These are phyloP conservation scores for Eucalyptus tenuipes DNA, from an alignment of 345 rosid genomes.

Conservation along the genomic window DNA sequence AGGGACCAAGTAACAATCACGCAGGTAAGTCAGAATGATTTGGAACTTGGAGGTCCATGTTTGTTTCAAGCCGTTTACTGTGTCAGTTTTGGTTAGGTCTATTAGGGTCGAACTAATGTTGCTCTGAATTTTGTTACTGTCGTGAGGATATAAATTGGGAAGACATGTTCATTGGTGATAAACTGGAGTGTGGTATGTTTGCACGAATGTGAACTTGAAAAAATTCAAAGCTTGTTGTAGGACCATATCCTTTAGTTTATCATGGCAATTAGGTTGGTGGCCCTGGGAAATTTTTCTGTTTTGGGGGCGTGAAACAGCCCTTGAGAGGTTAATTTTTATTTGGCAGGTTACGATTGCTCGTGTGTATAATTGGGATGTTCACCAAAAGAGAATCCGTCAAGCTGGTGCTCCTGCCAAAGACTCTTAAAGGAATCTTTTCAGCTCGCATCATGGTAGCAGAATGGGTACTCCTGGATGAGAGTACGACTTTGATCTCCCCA, in stretches of 20 bases:
- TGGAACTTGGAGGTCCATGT: neutral
- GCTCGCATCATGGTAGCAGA: neutral
- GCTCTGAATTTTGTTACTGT: neutral
- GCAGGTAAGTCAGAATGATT: slow-evolving; percentile 11
- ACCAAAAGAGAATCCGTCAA: slow-evolving; percentile 68
- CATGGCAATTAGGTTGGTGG: neutral
- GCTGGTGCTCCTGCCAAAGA: slow-evolving; percentile 29
- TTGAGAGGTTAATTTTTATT: neutral
- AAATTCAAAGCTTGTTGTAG: neutral
- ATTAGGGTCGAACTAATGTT: neutral
- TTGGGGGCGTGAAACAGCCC: neutral
- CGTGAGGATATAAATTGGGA: neutral
- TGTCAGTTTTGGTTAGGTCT: neutral
- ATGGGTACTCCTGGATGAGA: neutral
- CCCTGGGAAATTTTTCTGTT: neutral
- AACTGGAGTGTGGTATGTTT: neutral
- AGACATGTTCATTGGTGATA: neutral
- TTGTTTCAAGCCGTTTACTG: neutral
- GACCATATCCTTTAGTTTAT: neutral
- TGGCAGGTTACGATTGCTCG: slow-evolving; percentile 32
- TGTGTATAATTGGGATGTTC: slow-evolving; percentile 91
- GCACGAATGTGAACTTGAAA: neutral
- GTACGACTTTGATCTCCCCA: neutral
- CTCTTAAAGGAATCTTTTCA: slow-evolving; percentile 6
- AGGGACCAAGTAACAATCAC: neutral